A percentile compares a stretch with the other conserved stretches of the same genome.
Conservation (phyloP, 1,284 basidiomycete species). For the Microbotryum intermedium region DNA sequence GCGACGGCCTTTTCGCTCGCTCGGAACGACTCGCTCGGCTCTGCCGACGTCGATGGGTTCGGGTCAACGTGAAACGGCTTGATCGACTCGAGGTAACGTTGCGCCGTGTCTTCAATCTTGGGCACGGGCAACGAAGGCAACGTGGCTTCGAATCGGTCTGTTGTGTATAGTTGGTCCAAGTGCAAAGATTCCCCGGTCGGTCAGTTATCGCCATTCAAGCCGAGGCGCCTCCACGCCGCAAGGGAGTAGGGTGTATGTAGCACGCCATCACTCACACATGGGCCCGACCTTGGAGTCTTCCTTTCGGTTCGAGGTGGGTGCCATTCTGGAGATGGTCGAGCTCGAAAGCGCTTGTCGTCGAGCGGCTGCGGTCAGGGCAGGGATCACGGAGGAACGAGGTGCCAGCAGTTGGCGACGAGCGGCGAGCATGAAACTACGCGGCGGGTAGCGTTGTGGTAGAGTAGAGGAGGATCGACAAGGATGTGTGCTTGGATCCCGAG, state of each 20-base stretch:
- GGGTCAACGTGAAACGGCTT: constrained; percentile 60
- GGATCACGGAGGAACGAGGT: neutral
- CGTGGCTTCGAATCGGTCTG: constrained; percentile 47
- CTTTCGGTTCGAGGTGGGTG: neutral
- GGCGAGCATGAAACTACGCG: neutral
- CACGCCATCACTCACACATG: neutral
- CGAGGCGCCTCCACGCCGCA: too few relatives aligned
- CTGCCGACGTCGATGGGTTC: constrained; percentile 39
- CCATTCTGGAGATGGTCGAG: too few relatives aligned
- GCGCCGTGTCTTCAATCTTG: constrained; percentile 63
- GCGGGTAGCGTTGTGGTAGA: too few relatives aligned
- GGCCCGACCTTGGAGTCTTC: constrained; percentile 1
- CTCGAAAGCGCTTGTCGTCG: too few relatives aligned
- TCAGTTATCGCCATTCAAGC: too few relatives aligned
- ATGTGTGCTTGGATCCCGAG: too few relatives aligned
- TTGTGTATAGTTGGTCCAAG: neutral
- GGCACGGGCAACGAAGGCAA: constrained; percentile 80
- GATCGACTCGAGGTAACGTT: constrained; percentile 78
- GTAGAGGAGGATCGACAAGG: too few relatives aligned
- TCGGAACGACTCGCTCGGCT: constrained; percentile 24
- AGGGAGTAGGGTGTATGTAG: neutral
- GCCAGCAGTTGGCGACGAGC: neutral
- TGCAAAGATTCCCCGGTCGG: neutral
- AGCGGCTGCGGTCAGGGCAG: too few relatives aligned
- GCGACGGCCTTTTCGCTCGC: constrained; percentile 47